These are phyloP conservation scores for Pseudogymnoascus sp. DNA, from an alignment of 2,329 filamentous ascomycete species.

Conservation along the genomic window DNA sequence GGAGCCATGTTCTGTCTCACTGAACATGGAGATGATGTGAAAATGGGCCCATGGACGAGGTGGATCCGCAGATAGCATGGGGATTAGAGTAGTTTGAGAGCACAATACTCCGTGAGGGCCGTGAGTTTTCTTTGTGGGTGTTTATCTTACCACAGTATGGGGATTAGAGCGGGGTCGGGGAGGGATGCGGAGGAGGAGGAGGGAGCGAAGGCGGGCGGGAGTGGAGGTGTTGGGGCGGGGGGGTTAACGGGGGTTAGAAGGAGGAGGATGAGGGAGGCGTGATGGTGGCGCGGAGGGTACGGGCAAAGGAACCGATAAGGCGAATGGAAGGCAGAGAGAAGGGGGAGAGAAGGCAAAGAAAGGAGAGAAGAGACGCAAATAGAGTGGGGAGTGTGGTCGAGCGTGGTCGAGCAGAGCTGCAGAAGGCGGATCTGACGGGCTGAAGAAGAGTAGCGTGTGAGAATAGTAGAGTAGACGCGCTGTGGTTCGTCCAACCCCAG, in stretches of 20 bases:
- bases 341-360: neutral
- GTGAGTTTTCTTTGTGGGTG: neutral
- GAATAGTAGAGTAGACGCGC: neutral
- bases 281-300: slow-evolving; percentile 9
- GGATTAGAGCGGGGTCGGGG: neutral
- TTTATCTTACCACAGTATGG: neutral
- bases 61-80: neutral
- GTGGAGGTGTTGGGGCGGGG: neutral
- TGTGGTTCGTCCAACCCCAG: slow-evolving; percentile 4
- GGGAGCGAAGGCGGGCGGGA: neutral
- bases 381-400: neutral
- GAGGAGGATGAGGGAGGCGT: neutral
- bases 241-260: neutral
- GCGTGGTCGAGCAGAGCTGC: neutral
- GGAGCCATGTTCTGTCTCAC: neutral
- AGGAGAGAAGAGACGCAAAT: neutral
- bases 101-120: neutral
- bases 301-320: slow-evolving; percentile 12
- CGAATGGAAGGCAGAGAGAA: neutral
- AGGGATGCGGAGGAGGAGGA: neutral
- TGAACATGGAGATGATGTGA: neutral
- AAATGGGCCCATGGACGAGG: neutral
- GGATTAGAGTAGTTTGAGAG: neutral
- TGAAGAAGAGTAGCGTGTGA: neutral
- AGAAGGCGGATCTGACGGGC: neutral